A percentile compares a stretch with the other conserved stretches of the same genome.
These are phyloP conservation scores for Cucumis cinereus DNA, from an alignment of 306 rosid species.

Conservation along the genomic window DNA sequence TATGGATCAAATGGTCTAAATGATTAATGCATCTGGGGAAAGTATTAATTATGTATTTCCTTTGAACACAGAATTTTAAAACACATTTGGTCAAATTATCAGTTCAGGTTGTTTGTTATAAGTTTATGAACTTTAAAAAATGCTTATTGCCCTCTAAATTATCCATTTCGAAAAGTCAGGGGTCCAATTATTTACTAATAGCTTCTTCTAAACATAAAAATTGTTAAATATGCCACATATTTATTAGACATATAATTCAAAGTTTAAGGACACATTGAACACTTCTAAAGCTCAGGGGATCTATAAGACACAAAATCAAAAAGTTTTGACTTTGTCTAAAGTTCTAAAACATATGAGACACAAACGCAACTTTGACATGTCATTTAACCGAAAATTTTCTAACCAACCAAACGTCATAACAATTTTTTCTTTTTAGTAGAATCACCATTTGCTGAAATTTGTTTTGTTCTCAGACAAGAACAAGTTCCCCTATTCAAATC, in stretches of 20 bases:
- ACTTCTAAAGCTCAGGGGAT: background rate
- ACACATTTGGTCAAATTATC: background rate
- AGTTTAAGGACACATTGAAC: background rate
- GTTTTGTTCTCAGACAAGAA: conserved; percentile 53
- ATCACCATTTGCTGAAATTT: background rate
- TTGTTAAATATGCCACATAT: background rate
- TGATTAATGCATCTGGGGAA: background rate
- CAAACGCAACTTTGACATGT: background rate
- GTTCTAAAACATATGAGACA: background rate
- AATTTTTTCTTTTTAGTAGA: background rate
- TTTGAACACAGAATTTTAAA: background rate
- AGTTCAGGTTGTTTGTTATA: background rate
- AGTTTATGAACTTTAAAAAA: background rate
- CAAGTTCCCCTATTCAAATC: conserved; percentile 87
- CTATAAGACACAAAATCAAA: background rate
- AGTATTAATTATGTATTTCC: background rate
- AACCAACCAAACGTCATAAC: background rate
- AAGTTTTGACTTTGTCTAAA: background rate
- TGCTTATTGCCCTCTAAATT: background rate
- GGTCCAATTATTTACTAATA: background rate
- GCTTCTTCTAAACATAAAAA: background rate
- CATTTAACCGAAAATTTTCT: background rate
- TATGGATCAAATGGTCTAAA: background rate
- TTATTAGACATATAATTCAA: background rate
- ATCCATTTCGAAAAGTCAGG: background rate